Conservation (phyloP, 1,284 basidiomycete genomes). For the Rhodotorula sp. region DNA sequence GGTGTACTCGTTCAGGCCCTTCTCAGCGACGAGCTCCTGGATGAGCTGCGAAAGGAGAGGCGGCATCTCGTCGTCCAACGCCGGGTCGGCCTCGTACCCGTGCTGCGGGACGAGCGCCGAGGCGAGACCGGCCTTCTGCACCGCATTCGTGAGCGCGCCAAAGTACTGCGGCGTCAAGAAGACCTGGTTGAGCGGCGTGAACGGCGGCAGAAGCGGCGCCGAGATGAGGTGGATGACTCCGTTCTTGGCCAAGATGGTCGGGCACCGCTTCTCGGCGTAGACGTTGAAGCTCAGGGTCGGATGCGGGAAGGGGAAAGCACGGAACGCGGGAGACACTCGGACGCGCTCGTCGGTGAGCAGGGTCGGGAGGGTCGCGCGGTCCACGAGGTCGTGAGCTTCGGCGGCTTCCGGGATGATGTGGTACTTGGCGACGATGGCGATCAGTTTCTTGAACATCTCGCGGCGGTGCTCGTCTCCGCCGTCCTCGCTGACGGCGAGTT, state of each 20-base stretch:
- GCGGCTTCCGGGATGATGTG: slow-evolving; percentile 23
- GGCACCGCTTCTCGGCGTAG: slow-evolving; percentile 30
- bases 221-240: slow-evolving; percentile 30
- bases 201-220: slow-evolving; percentile 44
- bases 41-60: slow-evolving; percentile 21
- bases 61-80: slow-evolving; percentile 11
- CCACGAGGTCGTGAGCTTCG: slow-evolving; percentile 20
- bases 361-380: slow-evolving; percentile 39
- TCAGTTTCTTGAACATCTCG: slow-evolving; percentile 34
- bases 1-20: slow-evolving; percentile 34
- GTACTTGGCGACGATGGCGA: slow-evolving; percentile 32
- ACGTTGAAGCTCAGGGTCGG: slow-evolving; percentile 34
- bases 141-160: slow-evolving; percentile 42
- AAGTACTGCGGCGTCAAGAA: slow-evolving; percentile 44
- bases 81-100: slow-evolving; percentile 8
- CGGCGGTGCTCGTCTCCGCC: slow-evolving; percentile 36
- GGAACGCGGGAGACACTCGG: slow-evolving; percentile 29
- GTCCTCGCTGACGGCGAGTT: slow-evolving; percentile 9
- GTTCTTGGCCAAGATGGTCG: slow-evolving; percentile 46
- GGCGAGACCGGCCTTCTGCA: slow-evolving; percentile 44
- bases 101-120: neutral
- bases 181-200: slow-evolving; percentile 42
- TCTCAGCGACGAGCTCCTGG: slow-evolving; percentile 37
- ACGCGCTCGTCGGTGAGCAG: slow-evolving; percentile 33
- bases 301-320: slow-evolving; percentile 31